phyloP scores from a whole-genome alignment of 2,329 filamentous ascomycete genomes.

The Orbilia quercus region DNA sequence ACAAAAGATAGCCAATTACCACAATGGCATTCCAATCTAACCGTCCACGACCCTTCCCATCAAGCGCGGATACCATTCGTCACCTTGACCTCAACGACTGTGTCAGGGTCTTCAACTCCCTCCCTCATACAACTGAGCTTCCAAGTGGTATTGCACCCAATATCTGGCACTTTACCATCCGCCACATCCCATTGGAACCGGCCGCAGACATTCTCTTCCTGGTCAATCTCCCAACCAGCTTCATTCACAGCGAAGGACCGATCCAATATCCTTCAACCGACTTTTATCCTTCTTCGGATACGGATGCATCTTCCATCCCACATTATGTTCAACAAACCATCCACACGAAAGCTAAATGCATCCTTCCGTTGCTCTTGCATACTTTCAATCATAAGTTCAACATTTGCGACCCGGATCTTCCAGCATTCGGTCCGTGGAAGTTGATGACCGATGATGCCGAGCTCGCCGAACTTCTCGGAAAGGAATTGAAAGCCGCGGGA shows the following conservation, averaged over 20 bases:
- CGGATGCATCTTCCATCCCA: no score
- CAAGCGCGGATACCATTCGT: background rate
- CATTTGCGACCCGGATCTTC: background rate
- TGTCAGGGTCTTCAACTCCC: constrained; percentile 47
- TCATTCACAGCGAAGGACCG: constrained; percentile 22
- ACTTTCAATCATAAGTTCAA: constrained; percentile 17
- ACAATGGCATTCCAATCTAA: no score
- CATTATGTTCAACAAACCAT: no score
- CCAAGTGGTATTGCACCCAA: constrained; percentile 31
- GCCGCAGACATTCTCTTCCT: constrained; percentile 32
- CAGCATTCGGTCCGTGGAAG: constrained; percentile 5
- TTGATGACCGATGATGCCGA: constrained; percentile 8
- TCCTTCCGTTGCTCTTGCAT: constrained; percentile 9
- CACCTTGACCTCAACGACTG: constrained; percentile 21
- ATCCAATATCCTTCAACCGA: constrained; percentile 12
- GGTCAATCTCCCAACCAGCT: constrained; percentile 28
- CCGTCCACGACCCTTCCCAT: no score
- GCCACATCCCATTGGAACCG: constrained; percentile 19
- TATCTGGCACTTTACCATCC: constrained; percentile 52
- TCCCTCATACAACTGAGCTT: constrained; percentile 22
- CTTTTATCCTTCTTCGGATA: background rate
- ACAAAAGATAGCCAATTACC: no score
- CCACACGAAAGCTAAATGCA: background rate
- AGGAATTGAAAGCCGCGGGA: background rate
- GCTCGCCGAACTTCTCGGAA: background rate